A percentile compares a stretch with the other conserved stretches of the same genome.
phyloP scores from a whole-genome alignment of 2,329 filamentous ascomycete species.

The Trichoderma sp. region DNA sequence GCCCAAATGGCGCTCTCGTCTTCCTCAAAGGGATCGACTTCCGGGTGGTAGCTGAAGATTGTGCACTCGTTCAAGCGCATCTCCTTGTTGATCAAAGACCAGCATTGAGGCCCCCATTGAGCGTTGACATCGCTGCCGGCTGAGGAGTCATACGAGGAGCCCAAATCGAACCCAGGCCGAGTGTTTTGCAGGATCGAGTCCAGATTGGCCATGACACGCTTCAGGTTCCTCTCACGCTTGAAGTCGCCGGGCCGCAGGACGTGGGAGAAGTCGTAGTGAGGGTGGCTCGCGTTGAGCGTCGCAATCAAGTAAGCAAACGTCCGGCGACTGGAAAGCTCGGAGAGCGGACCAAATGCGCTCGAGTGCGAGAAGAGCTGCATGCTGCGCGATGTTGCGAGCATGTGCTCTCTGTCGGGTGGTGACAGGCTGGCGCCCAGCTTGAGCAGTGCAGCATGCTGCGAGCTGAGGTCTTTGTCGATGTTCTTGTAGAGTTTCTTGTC shows the following conservation, averaged over 20 bases:
- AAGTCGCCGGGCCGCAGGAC: constrained; percentile 88
- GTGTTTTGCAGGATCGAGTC: constrained; percentile 86
- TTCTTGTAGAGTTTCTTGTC: constrained; percentile 98
- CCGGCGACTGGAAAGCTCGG: constrained; percentile 80
- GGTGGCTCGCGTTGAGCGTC: constrained; percentile 89
- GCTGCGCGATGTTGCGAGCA: constrained; percentile 62
- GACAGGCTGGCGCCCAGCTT: constrained; percentile 84
- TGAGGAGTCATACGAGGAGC: constrained; percentile 41
- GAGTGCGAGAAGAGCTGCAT: constrained; percentile 66
- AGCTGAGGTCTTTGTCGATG: constrained; percentile 87
- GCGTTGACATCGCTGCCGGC: constrained; percentile 49
- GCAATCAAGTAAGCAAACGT: constrained; percentile 96
- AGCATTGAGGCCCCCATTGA: constrained; percentile 85
- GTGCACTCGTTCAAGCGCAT: constrained; percentile 89
- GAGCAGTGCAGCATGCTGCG: constrained; percentile 83
- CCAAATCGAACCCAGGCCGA: constrained; percentile 57
- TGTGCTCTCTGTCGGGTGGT: constrained; percentile 71
- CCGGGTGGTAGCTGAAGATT: constrained; percentile 84
- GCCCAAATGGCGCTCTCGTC: constrained; percentile 95
- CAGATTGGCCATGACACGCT: constrained; percentile 79
- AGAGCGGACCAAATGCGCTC: constrained; percentile 88
- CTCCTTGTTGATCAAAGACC: constrained; percentile 88
- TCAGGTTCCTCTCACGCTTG: constrained; percentile 74
- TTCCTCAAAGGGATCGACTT: constrained; percentile 85
- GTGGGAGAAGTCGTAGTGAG: constrained; percentile 92